Evolutionary conservation across 2,329 filamentous ascomycete genomes (phyloP).

Genomic region (Zymoseptoria pseudotritici): DNA sequence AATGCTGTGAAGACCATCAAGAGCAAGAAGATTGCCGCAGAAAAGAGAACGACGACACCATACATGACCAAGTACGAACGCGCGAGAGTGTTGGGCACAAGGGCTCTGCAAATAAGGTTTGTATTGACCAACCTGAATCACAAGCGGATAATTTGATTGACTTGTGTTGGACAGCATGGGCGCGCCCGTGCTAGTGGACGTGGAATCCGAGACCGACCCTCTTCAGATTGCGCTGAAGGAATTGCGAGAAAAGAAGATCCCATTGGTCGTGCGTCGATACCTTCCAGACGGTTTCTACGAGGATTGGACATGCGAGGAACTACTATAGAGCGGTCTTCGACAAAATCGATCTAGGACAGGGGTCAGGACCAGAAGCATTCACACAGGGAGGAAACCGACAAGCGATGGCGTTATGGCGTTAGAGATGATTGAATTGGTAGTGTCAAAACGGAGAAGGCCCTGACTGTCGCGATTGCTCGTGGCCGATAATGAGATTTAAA

Average conservation of each 20-base stretch:
- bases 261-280: conserved; percentile 88
- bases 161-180: conserved; percentile 65
- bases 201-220: conserved; percentile 96
- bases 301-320: conserved; percentile 97
- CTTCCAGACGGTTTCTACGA: conserved; percentile 98
- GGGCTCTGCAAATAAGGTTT: conserved; percentile 91
- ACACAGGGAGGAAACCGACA: neutral
- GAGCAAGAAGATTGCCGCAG: conserved; percentile 83
- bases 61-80: conserved; percentile 99
- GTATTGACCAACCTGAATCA: neutral
- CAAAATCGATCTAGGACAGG: neutral
- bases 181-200: conserved; percentile 88
- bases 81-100: conserved; percentile 84
- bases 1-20: conserved; percentile 52
- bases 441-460: neutral
- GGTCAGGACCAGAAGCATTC: conserved; percentile 1
- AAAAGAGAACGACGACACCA: conserved; percentile 83
- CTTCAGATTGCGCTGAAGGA: conserved; percentile 97
- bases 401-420: neutral
- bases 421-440: neutral
- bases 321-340: conserved; percentile 47
- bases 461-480: neutral
- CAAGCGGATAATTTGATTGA: neutral
- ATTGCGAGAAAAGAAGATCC: conserved; percentile 96
- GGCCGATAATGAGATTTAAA: neutral